phyloP scores from a whole-genome alignment of 1,139 yeast species.

The Kodamaea fungicola region DNA sequence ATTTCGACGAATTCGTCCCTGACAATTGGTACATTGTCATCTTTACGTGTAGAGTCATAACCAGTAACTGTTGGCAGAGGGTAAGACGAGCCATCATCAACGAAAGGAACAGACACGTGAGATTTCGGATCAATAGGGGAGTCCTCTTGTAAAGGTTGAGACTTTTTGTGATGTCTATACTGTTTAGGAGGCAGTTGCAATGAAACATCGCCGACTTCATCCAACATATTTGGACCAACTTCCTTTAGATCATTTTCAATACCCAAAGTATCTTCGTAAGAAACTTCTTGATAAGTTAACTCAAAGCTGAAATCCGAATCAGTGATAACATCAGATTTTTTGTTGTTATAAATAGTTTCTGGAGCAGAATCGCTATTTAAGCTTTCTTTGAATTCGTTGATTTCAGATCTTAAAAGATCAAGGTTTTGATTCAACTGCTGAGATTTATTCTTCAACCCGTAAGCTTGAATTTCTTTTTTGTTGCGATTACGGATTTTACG shows the following conservation, averaged over 20 bases:
- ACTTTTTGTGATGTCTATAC: slow-evolving; percentile 8
- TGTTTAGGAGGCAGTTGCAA: slow-evolving; percentile 8
- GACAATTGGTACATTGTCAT: background rate
- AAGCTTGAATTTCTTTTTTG: slow-evolving; percentile 7
- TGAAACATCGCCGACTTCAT: background rate
- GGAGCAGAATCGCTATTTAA: slow-evolving; percentile 25
- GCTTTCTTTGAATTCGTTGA: slow-evolving; percentile 47
- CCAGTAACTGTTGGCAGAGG: slow-evolving; percentile 5
- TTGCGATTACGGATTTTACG: slow-evolving; percentile 16
- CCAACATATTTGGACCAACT: background rate
- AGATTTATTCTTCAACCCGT: slow-evolving; percentile 20
- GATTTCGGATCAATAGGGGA: background rate
- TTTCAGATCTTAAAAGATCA: slow-evolving; percentile 41
- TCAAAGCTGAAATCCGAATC: slow-evolving; percentile 40
- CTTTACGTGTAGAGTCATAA: slow-evolving; percentile 1
- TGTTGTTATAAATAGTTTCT: slow-evolving; percentile 7
- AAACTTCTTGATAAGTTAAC: slow-evolving; percentile 37
- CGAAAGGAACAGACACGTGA: background rate
- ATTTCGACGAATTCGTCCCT: background rate
- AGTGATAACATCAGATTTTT: slow-evolving; percentile 4
- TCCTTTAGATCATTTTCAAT: slow-evolving; percentile 23
- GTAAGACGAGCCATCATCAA: slow-evolving; percentile 6
- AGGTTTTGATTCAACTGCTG: slow-evolving; percentile 42
- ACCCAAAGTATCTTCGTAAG: slow-evolving; percentile 41
- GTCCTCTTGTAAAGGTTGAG: background rate